Evolutionary conservation across 495 filamentous ascomycete genomes (phyloP), one percentile per base, ranked within the genome.

Genomic region (Talaromyces ruber): DNA sequence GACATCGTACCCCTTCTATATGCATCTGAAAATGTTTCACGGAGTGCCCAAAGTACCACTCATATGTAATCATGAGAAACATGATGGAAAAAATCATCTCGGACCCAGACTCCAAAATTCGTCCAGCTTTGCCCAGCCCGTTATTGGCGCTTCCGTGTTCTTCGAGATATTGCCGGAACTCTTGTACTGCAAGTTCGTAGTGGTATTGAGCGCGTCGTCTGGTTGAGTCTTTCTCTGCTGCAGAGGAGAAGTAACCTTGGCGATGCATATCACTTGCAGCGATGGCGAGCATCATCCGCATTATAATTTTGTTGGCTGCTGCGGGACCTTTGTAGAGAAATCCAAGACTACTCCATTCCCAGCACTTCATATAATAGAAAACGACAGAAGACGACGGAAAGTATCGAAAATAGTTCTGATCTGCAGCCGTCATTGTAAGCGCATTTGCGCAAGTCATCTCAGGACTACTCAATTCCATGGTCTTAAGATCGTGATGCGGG

Each of bases 351-450:
- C 74, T 78, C 75, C 75, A 78, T 43, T 70, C 62, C 74, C 74
- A 78, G 32, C 69, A 64, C 62, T 78, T 78, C 70, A 78, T 76
- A 43, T 78, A 78, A 61, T 76, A 78, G 53, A 68, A 74, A 0
- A 78, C 70, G 24, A 76, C 66, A 0, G 71, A 76, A 4, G 75
- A 78, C 1, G 74, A 76, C 2, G 75, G 75, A 29, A 78, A 78
- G 51, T 73, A 78, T 37, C 73, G 71, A 18, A 78, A 78, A 60
- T 78, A 76, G 50, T 70, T 72, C 54, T 64, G 72, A 37, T 78
- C 75, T 63, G 71, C 69, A 18, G 72, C 68, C 9, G 69, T 68
- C 6, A 78, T 68, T 0, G 71, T 64, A 51, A 78, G 62, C 28
- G 75, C 74, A 52, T 78, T 78, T 39, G 70, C 66, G 53, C 75